Evolutionary conservation across 1,139 yeast genomes (phyloP), one percentile per base, ranked within the genome.

Genomic region (Suhomyces terraborum): DNA sequence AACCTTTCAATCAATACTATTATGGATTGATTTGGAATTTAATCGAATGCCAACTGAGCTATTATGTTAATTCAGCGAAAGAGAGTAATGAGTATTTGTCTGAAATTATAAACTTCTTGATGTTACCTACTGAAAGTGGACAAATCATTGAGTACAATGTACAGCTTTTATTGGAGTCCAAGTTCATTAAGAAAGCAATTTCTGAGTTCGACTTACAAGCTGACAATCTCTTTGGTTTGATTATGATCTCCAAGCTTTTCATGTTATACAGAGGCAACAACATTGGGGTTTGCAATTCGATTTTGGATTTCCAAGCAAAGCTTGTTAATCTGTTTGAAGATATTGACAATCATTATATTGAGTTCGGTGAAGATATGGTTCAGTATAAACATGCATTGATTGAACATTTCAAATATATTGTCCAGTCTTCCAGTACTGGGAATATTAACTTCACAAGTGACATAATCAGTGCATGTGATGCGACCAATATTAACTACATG

Each of bases 261-360:
- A 52, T 60, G 54, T 43, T 48, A 4, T 52, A 49, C 40, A 49
- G 51, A 16, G 42, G 46, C 1, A 40, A 42, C 6, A 48, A 50
- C 17, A 32, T 51, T 10, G 35, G 35, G 1, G 36, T 48, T 8
- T 35, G 53, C 6, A 49, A 55, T n/a, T 63, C 61, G 45, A 52
- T 68, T 16, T 45, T 61, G 12, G 52, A 61, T 20, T 61, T 59
- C 41, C 67, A 67, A 51, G 62, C 82, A 1, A 60, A 65, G 20
- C 52, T 80, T 46, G 60, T 79, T 14, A 64, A 72, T 35, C 76
- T 75, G 54, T 70, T 80, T 39, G 77, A 77, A 51, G 80, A 79
- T 48, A 60, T 79, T 21, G 81, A 77, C 35, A 66, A 73, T 38
- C 73, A 71, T 46, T 77, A 76, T 50, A 53, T 73, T 30, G 69